Conservation (phyloP, 805 yeast species). For the Kockiozyma suomiensis region DNA sequence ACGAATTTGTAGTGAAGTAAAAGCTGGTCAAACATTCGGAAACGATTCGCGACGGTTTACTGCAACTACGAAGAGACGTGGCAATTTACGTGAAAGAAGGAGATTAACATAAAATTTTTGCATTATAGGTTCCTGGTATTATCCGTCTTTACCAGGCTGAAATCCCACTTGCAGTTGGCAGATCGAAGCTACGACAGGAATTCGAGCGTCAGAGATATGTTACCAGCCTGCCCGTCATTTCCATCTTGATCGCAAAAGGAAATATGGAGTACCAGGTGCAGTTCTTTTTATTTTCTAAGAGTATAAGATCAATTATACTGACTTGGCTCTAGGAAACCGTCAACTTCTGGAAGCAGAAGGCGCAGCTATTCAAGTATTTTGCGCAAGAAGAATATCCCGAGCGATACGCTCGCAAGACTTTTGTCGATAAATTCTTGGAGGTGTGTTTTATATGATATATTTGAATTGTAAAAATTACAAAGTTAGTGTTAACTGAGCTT, state of each 20-base stretch:
- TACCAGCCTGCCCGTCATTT: constrained; percentile 62
- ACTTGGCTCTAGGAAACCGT: constrained; percentile 54
- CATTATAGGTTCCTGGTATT: constrained; percentile 53
- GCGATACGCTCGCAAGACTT: constrained; percentile 59
- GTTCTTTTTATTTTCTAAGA: neutral
- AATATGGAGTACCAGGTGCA: constrained; percentile 81
- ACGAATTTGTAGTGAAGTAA: neutral
- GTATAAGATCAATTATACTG: neutral
- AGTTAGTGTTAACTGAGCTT: no score
- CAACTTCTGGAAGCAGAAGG: constrained; percentile 88
- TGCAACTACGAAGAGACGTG: no score
- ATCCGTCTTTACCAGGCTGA: constrained; percentile 71
- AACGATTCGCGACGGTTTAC: no score
- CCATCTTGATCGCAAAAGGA: constrained; percentile 75
- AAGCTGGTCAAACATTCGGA: no score
- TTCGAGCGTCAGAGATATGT: constrained; percentile 84
- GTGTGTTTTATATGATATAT: constrained; percentile 46
- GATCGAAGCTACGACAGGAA: constrained; percentile 85
- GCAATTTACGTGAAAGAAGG: neutral
- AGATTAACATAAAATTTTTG: neutral
- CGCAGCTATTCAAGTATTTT: constrained; percentile 81
- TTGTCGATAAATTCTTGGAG: constrained; percentile 72
- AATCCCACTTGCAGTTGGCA: constrained; percentile 74
- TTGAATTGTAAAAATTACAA: neutral
- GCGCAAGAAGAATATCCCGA: constrained; percentile 64